Evolutionary conservation across 2,329 filamentous ascomycete species (phyloP).

Genomic region (Xylariaceae sp.): DNA sequence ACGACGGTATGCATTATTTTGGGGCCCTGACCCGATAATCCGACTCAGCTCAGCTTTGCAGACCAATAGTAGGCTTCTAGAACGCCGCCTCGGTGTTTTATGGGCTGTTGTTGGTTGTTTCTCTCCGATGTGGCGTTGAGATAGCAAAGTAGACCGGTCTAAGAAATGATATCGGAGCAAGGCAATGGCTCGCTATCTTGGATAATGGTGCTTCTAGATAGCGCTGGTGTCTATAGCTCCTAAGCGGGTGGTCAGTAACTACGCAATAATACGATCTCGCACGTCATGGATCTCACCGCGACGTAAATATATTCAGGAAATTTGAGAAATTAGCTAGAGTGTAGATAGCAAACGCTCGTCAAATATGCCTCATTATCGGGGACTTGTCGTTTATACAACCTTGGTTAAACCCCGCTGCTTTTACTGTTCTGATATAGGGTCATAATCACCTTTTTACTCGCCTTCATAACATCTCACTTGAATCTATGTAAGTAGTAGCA

Average conservation of each 20-base stretch:
- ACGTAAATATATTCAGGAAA: constrained; percentile 14
- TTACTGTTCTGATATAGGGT: no score
- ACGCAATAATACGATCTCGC: constrained; percentile 9
- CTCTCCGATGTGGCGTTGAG: constrained; percentile 12
- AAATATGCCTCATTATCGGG: not conserved
- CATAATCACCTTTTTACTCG: no score
- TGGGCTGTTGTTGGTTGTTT: constrained; percentile 6
- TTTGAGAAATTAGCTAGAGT: constrained; percentile 12
- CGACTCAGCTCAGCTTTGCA: constrained; percentile 13
- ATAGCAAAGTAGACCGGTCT: constrained; percentile 12
- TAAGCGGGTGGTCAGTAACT: not conserved
- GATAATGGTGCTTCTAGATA: no score
- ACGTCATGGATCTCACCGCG: constrained; percentile 2
- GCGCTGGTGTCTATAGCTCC: not conserved
- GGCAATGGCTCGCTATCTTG: constrained; percentile 8
- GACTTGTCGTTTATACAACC: constrained; percentile 15
- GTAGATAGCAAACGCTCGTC: not conserved
- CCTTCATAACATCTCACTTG: constrained; percentile 4
- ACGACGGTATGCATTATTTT: no score
- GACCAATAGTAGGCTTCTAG: no score
- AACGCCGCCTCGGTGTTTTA: no score
- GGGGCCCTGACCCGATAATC: no score
- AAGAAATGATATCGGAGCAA: not conserved
- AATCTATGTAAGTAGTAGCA: not conserved
- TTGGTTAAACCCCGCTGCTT: not conserved